phyloP scores from a whole-genome alignment of 306 rosid genomes.

The Gillenia trifoliata region DNA sequence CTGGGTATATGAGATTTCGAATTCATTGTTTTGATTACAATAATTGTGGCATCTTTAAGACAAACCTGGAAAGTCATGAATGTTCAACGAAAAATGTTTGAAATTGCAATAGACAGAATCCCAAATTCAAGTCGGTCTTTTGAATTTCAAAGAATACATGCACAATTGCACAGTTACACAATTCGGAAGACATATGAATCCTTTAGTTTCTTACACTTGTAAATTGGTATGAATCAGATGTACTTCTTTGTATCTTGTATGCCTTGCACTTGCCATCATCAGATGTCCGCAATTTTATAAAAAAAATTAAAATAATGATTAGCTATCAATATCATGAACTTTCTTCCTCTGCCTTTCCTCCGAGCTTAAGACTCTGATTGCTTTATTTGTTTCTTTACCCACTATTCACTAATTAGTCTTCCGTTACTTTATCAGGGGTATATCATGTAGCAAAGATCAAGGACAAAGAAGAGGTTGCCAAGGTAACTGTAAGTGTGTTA shows the following conservation, averaged over 20 bases:
- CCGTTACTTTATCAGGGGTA: constrained; percentile 34
- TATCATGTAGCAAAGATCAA: constrained; percentile 25
- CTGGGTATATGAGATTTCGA: neutral
- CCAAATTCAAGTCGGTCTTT: too few relatives aligned
- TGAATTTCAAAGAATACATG: neutral
- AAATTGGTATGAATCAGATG: neutral
- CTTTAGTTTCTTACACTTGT: neutral
- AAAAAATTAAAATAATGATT: too few relatives aligned
- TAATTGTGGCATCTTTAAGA: neutral
- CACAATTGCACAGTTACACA: neutral
- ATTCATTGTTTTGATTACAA: neutral
- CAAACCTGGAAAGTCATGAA: neutral
- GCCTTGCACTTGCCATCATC: too few relatives aligned
- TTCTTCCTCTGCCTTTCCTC: neutral
- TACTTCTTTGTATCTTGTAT: too few relatives aligned
- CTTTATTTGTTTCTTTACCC: neutral
- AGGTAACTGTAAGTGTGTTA: constrained; percentile 46
- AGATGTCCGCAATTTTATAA: too few relatives aligned
- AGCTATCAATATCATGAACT: neutral
- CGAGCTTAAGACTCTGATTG: constrained; percentile 3
- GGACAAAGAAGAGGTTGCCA: constrained; percentile 33
- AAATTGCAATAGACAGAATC: neutral
- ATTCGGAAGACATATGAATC: neutral
- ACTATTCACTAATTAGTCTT: neutral
- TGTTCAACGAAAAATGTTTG: neutral